phyloP scores from a whole-genome alignment of 2,329 filamentous ascomycete genomes.

The Exophiala lecanii-corni region DNA sequence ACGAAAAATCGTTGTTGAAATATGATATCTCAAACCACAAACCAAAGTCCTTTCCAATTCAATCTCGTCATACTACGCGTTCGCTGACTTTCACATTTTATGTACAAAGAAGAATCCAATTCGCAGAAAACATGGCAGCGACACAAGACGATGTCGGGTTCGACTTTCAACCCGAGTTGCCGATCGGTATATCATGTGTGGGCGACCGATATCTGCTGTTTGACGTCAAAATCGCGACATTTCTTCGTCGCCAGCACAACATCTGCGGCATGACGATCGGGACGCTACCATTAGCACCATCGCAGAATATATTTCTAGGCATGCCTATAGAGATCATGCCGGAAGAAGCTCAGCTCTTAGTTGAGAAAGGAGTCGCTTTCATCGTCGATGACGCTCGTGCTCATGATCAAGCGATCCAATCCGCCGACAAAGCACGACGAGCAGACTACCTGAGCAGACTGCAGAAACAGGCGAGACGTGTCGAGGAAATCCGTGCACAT shows the following conservation, averaged over 20 bases:
- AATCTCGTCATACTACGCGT: too few relatives aligned
- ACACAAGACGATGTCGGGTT: constrained; percentile 24
- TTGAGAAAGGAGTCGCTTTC: constrained; percentile 70
- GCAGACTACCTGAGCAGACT: constrained; percentile 57
- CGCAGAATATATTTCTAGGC: constrained; percentile 90
- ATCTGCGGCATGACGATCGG: constrained; percentile 84
- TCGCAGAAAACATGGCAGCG: neutral
- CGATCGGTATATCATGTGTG: constrained; percentile 75
- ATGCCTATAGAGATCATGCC: constrained; percentile 84
- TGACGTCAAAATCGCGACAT: constrained; percentile 72
- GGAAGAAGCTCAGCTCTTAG: constrained; percentile 79
- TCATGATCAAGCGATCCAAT: constrained; percentile 62
- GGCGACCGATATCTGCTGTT: constrained; percentile 83
- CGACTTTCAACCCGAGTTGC: constrained; percentile 40
- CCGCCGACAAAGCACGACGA: constrained; percentile 54
- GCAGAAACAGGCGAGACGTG: constrained; percentile 51
- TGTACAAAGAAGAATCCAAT: too few relatives aligned
- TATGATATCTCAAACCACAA: constrained; percentile 38
- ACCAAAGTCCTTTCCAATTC: constrained; percentile 18
- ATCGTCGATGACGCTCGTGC: constrained; percentile 72
- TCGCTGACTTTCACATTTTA: too few relatives aligned
- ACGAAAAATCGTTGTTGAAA: constrained; percentile 45
- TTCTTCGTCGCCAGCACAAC: constrained; percentile 72
- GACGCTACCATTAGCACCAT: constrained; percentile 83
- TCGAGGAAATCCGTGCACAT: constrained; percentile 42